Base-by-base conservation (phyloP, 2,329 filamentous ascomycete genomes). In the Hymenoscyphus repandus region DNA sequence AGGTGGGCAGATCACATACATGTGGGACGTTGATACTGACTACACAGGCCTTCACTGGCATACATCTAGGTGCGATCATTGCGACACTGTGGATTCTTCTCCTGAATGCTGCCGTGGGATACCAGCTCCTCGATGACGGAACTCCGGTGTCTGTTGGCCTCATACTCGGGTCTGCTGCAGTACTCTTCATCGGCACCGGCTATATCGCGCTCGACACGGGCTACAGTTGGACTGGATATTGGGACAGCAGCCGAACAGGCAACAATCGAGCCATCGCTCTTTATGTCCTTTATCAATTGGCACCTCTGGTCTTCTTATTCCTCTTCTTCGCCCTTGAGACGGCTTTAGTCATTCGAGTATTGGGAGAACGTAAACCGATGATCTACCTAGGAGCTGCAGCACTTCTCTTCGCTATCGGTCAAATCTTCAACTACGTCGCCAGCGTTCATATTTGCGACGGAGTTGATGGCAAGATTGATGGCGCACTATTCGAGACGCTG, bases 161-260 rank as follows among this genome's bases (percentile, higher is more conserved):
- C 3, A 82, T 95, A 47, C 56, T 85, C 45, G 72, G 73, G 38
- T 96, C 92, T 12, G 85, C 86, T 0, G 70, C 75, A 10, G 72
- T 81, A 12, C 73, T 97, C 49, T 88, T 97, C 63, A 75, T 97
- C 55, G 93, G 93, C 51, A 95, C 91, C 1, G 92, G 91, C 32
- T 99, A 96, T 69, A 95, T 99, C 64, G 88, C 90, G 11, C 84
- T 99, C 55, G 93, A 99, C 67, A 97, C 92, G 0, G 92, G 87
- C 13, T 91, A 90, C 67, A 73, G 76, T 58, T 97, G 88, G 83
- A 96, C 92, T 0, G 79, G 79, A 41, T 85, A 84, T 66, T 99
- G 90, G 75, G 70, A 86, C 55, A 70, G 72, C 31, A 86, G 82
- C 43, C 55, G 41, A 62, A 74, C 54, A 72, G 75, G 74, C 1